Evolutionary conservation across 2,329 filamentous ascomycete species (phyloP).

Genomic region (Ustulina deusta): DNA sequence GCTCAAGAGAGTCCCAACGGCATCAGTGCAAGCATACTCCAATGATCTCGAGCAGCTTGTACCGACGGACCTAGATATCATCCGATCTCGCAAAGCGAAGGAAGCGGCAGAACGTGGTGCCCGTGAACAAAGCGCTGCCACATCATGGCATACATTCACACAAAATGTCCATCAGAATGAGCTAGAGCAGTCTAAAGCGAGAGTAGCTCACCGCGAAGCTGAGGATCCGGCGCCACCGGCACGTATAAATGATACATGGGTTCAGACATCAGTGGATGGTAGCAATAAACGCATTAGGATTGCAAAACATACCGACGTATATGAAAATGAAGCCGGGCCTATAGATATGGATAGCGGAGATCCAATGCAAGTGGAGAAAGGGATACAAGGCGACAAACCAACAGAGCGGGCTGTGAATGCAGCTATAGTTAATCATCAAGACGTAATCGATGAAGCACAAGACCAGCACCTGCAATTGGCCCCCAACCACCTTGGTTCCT

Average conservation of each 20-base stretch:
- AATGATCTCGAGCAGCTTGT: conserved; percentile 86
- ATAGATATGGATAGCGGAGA: conserved; percentile 17
- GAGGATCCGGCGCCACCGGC: conserved; percentile 39
- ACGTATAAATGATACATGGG: conserved; percentile 56
- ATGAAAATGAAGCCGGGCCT: conserved; percentile 17
- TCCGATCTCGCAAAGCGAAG: conserved; percentile 60
- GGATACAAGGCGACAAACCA: not conserved
- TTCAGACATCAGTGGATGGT: conserved; percentile 55
- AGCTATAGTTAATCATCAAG: conserved; percentile 4
- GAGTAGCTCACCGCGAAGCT: conserved; percentile 48
- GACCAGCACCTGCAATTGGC: conserved; percentile 16
- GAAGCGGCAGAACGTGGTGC: conserved; percentile 44
- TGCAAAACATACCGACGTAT: conserved; percentile 37
- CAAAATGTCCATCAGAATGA: conserved; percentile 46
- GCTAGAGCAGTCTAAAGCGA: conserved; percentile 43
- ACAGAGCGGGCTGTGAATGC: conserved; percentile 20
- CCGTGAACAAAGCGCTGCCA: conserved; percentile 32
- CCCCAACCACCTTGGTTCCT: conserved; percentile 25
- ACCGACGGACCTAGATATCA: conserved; percentile 82
- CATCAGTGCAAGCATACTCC: conserved; percentile 76
- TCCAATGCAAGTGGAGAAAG: conserved; percentile 31
- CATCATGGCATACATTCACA: conserved; percentile 46
- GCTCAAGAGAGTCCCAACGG: conserved; percentile 73
- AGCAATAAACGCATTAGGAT: conserved; percentile 59
- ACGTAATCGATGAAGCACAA: conserved; percentile 4